Evolutionary conservation across 1,284 basidiomycete genomes (phyloP), one percentile per base, ranked within the genome.

Genomic region (Schizopora paradoxa): DNA sequence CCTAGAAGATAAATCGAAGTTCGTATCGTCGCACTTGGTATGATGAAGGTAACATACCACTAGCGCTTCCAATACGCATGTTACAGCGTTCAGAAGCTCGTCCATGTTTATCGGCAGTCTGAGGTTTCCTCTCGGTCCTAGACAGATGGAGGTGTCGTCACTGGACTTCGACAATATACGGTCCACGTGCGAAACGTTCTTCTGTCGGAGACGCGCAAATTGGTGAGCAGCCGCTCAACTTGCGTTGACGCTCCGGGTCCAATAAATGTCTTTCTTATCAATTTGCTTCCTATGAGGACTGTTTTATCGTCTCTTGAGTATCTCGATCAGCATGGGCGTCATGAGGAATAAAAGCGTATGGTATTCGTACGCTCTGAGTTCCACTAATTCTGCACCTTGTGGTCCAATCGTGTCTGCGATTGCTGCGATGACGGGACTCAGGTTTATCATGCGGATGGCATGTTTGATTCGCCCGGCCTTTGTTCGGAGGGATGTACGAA

Each of bases 11-110:
- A n/a, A 47, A 39, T 29, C 31, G 32, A 16, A 39, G 19, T 28
- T 19, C 21, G 39, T 27, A 36, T 25, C 34, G 31, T 31, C 27
- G 40, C 32, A 23, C 43, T 31, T 14, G 41, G 18, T 40, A 44
- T 41, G n/a, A n/a, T n/a, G n/a, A n/a, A n/a, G n/a, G n/a, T 14
- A 31, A 49, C 48, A 35, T 52, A 57, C 57, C 25, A 46, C 28
- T 11, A 59, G 56, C n/a, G 56, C 50, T 43, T 56, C 44, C 19
- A 57, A 51, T 33, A 59, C 47, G 47, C 58, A 58, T n/a, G 43
- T 28, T 14, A 59, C 14, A 41, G 48, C 47, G 36, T 56, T 39
- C 27, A 22, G 27, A 27, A 55, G 21, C 41, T 56, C 50, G 21
- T 38, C 40, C 26, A 41, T 50, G n/a, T 25, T 44, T 18, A 26